Evolutionary conservation across 1,139 yeast species (phyloP).

Genomic region (Debaryomyces sp.): DNA sequence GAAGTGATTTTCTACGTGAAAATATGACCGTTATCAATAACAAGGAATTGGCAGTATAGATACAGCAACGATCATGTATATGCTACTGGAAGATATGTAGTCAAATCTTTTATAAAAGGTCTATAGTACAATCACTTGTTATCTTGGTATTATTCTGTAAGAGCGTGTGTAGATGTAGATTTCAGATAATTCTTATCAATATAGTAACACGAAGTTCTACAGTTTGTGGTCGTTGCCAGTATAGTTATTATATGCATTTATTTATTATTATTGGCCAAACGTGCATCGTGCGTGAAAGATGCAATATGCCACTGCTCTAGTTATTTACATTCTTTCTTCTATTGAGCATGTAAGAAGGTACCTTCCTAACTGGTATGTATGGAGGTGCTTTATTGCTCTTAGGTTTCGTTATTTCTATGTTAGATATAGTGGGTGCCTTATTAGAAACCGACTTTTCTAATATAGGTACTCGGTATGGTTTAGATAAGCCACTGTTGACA

Average conservation of each 20-base stretch:
- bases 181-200: background rate
- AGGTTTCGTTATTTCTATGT: conserved; percentile 7
- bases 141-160: background rate
- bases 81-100: background rate
- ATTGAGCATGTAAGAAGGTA: conserved; percentile 10
- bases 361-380: conserved; percentile 27
- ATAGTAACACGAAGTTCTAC: background rate
- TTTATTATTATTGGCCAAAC: background rate
- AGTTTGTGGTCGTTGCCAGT: background rate
- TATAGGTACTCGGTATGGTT: conserved; percentile 2
- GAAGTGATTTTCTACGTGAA: conserved; percentile 32
- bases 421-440: conserved; percentile 6
- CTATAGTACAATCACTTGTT: background rate
- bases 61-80: background rate
- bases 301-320: background rate
- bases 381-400: conserved; percentile 27
- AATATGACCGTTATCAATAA: background rate
- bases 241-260: background rate
- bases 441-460: background rate
- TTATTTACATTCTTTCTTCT: conserved; percentile 6
- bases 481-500: background rate
- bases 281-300: background rate
- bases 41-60: background rate
- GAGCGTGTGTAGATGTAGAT: background rate
- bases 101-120: background rate